A percentile compares a stretch with the other conserved stretches of the same genome.
phyloP scores from a whole-genome alignment of 768 basidiomycete species.

The Agrocybe pediades region DNA sequence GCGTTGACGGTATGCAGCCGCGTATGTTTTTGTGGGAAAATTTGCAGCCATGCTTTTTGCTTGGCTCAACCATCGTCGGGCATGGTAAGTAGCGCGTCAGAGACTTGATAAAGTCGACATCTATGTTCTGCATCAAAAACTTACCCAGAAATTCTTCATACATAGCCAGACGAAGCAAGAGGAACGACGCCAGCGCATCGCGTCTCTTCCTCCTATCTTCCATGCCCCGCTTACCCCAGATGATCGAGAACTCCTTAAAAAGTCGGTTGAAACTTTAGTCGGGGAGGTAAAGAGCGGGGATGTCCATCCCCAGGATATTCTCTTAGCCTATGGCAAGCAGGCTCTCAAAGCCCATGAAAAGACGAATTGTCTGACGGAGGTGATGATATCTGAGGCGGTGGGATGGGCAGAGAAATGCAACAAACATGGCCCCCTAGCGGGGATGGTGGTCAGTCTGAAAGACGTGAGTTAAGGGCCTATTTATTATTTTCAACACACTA shows the following conservation, averaged over 20 bases:
- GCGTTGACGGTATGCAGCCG: too few species aligned
- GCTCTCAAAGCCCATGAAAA: slow-evolving; percentile 47
- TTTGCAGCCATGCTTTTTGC: slow-evolving; percentile 17
- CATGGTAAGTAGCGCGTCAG: slow-evolving; percentile 22
- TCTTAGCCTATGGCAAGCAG: slow-evolving; percentile 49
- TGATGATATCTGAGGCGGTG: slow-evolving; percentile 48
- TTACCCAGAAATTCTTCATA: neutral
- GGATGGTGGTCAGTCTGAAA: slow-evolving; percentile 63
- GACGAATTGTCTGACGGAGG: slow-evolving; percentile 66
- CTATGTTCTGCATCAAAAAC: too few species aligned
- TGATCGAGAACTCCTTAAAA: slow-evolving; percentile 31
- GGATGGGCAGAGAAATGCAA: slow-evolving; percentile 35
- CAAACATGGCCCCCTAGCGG: slow-evolving; percentile 48
- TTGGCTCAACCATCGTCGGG: slow-evolving; percentile 25
- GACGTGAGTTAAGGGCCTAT: slow-evolving; percentile 35
- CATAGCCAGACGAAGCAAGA: slow-evolving; percentile 35
- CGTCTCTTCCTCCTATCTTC: slow-evolving; percentile 25
- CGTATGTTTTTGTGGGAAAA: slow-evolving; percentile 4
- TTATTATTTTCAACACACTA: neutral
- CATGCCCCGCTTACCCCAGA: slow-evolving; percentile 26
- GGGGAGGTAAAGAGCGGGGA: slow-evolving; percentile 29
- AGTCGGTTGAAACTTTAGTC: slow-evolving; percentile 30
- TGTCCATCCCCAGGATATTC: slow-evolving; percentile 33
- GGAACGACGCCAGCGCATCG: slow-evolving; percentile 33
- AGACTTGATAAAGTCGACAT: too few species aligned